Percentiles rank a stretch among this genome's conserved stretches.
These are phyloP conservation scores for Aspergillus brasiliensis DNA, from an alignment of 2,329 filamentous ascomycete species.

Conservation along the genomic window DNA sequence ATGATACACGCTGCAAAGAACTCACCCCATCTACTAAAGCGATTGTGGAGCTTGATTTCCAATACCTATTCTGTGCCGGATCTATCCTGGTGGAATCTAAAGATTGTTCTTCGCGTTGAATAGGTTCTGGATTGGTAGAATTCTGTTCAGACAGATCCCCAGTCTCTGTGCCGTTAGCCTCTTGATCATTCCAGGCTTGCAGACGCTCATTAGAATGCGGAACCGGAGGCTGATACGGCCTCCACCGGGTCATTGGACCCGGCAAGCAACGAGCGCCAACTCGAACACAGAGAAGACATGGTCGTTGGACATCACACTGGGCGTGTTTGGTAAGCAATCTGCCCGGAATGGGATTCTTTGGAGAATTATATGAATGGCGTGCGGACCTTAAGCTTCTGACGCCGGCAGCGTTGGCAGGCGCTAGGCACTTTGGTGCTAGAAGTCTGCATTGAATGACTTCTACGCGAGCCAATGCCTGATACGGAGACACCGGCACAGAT, in stretches of 20 bases:
- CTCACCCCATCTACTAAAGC: slow-evolving; percentile 22
- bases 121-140: background rate
- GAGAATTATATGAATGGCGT: too few relatives aligned
- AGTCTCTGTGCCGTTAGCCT: too few relatives aligned
- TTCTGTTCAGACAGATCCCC: too few relatives aligned
- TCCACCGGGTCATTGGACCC: background rate
- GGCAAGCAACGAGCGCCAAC: background rate
- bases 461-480: too few relatives aligned
- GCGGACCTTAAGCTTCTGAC: background rate
- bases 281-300: background rate
- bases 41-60: slow-evolving; percentile 26
- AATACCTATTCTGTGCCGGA: slow-evolving; percentile 6
- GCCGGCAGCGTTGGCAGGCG: background rate
- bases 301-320: background rate
- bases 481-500: too few relatives aligned
- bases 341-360: too few relatives aligned
- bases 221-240: background rate
- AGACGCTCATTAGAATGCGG: too few relatives aligned
- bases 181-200: background rate
- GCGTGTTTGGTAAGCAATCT: too few relatives aligned
- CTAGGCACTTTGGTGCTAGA: background rate
- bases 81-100: background rate
- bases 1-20: background rate
- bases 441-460: too few relatives aligned
- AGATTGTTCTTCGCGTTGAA: background rate